Percentiles rank a stretch among this genome's conserved stretches.
These are phyloP conservation scores for Penicillium antarcticum DNA, from an alignment of 495 filamentous ascomycete genomes.

Conservation along the genomic window DNA sequence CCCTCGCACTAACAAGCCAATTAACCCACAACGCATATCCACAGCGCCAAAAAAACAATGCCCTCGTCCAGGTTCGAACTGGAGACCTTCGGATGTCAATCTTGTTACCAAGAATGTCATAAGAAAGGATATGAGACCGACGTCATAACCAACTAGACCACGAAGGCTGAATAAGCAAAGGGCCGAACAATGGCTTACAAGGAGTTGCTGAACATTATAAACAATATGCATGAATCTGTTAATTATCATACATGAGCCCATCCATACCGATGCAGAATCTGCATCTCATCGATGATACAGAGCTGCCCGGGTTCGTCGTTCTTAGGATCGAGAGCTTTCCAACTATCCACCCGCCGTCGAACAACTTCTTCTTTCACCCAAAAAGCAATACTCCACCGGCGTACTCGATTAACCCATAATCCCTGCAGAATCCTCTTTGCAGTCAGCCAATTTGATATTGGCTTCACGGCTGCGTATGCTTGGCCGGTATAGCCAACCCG, in stretches of 20 bases:
- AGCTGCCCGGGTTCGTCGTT: conserved; percentile 54
- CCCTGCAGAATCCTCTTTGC: conserved; percentile 32
- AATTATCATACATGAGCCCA: conserved; percentile 66
- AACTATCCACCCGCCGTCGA: conserved; percentile 36
- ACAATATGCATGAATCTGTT: not conserved
- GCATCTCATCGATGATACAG: conserved; percentile 84
- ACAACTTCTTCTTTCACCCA: conserved; percentile 37
- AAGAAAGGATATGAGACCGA: too few relatives aligned
- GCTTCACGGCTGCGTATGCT: conserved; percentile 55
- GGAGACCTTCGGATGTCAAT: too few relatives aligned
- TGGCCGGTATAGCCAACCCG: conserved; percentile 65
- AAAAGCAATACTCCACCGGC: conserved; percentile 43
- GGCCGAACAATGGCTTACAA: too few relatives aligned
- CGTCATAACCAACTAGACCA: too few relatives aligned
- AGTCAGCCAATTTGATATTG: conserved; percentile 38
- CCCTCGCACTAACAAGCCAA: too few relatives aligned
- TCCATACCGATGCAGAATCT: conserved; percentile 68
- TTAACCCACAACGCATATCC: too few relatives aligned
- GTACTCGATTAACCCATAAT: conserved; percentile 57
- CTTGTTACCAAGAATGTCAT: too few relatives aligned
- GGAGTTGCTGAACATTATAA: not conserved
- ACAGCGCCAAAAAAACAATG: too few relatives aligned
- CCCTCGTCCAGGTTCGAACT: too few relatives aligned
- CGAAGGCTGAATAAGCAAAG: too few relatives aligned
- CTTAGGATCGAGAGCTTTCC: conserved; percentile 32